Base-by-base conservation (phyloP, 805 yeast genomes). In the Kodamaea restingae region DNA sequence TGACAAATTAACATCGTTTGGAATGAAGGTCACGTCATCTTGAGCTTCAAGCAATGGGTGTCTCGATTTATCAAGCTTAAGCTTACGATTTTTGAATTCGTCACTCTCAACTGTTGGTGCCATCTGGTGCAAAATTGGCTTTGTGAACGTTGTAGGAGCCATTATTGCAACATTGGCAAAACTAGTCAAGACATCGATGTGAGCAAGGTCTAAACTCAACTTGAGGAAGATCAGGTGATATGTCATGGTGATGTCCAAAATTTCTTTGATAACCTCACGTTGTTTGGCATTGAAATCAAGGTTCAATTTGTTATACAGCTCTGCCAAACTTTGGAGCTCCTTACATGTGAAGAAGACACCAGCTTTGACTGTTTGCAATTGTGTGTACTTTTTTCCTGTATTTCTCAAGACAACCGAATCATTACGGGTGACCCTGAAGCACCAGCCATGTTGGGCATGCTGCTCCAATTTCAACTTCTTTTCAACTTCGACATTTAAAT, bases 11-110 rank as follows among this genome's bases (percentile, higher is more conserved):
- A 88, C 84, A 56, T 93, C 97, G 59, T 93, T 93, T 3, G 97
- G 79, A 44, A 93, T 91, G 54, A 93, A 93, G n/a, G 78, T 73
- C 38, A 90, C 68, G 45, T 87, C 96, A 46, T 90, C 96, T 58
- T 88, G 96, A 39, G 80, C 85, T 60, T 93, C 98, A 52, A 93
- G 70, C 46, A 95, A 88, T 6, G 98, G 98, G 57, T 93, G 98
- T 47, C 98, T 76, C 0, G 97, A 87, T n/a, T 79, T 83, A 40
- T 70, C 70, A 21, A 91, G 67, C 7, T 70, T 56, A 4, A 86
- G 70, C 25, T 60, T 65, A 41, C 90, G 71, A 1, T 55, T 46
- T 33, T 63, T 25, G 40, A 55, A 58, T 21, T 52, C 59, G 4
- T 46, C 49, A 7, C 54, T 43, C 10, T 47, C 56, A 3, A 41